Evolutionary conservation across 305 asterid genomes (phyloP).

Genomic region (Rubia tinctorum): DNA sequence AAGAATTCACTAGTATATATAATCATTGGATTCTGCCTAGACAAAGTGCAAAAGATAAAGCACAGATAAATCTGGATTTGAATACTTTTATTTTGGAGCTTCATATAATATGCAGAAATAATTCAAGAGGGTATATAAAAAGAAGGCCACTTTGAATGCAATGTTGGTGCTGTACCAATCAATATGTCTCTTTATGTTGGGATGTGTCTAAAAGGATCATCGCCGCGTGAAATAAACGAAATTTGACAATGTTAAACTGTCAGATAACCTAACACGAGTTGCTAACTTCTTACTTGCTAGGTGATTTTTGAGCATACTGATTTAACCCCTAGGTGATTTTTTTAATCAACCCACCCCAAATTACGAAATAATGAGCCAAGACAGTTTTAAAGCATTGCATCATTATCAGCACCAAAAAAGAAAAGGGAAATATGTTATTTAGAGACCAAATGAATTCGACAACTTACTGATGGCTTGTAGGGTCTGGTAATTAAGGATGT

Average conservation of each 20-base stretch:
- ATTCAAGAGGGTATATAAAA: neutral
- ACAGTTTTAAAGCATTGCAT: neutral
- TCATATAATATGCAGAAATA: neutral
- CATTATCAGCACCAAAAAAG: neutral
- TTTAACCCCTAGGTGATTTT: constrained; percentile 2
- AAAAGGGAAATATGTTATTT: neutral
- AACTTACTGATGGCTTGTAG: constrained; percentile 82
- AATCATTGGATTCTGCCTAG: constrained; percentile 2
- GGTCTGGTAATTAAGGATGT: constrained; percentile 85
- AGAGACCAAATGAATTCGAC: neutral
- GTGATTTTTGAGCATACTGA: neutral
- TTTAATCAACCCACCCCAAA: constrained; percentile 7
- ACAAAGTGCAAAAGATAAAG: constrained; percentile 13
- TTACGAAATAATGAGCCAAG: neutral
- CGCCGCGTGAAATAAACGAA: neutral
- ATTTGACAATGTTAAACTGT: neutral
- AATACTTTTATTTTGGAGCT: neutral
- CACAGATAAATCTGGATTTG: constrained; percentile 1
- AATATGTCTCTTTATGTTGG: constrained; percentile 17
- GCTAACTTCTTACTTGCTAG: neutral
- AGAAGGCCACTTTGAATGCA: constrained; percentile 14
- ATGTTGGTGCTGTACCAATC: constrained; percentile 17
- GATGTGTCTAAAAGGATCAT: neutral
- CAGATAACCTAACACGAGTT: neutral
- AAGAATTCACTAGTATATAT: neutral